Base-by-base conservation (phyloP, 177 flowering plant species). In the Telopea speciosissima region DNA sequence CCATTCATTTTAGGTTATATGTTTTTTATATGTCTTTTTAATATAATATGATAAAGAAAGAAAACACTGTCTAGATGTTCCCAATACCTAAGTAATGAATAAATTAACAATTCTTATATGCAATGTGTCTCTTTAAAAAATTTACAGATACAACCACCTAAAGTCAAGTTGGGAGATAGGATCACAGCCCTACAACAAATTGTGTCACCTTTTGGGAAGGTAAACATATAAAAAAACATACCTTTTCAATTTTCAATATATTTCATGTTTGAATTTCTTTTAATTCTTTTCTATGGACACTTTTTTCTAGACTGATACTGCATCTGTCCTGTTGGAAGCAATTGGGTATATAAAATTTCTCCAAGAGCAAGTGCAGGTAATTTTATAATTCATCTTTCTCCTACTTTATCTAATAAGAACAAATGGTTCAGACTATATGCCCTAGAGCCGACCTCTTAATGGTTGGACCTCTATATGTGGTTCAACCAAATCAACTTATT, bases 191-290 rank as follows among this genome's bases (percentile, higher is more conserved):
- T 90, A 66, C 95, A 90, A 77, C 92, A 90, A 79, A 85, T 90
- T 70, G 95, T 90, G 49, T 87, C 92, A n/a, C 95, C 95, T 28
- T 90, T 85, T 61, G 95, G 95, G 74, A 88, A 88, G 95, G 95
- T 90, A 24, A 49, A 13, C 54, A 49, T 12, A 5, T 12, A 5
- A 49, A 49, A 45, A 49, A 49, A 11, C 14, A 49, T 5, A 49
- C 7, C 14, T 49, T 36, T 36, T 6, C 3, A 36, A 36, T 36
- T 6, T 36, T 5, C 40, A 36, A 36, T 44, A 3, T 1, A 9
- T 49, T 12, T 17, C 19, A 3, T 16, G 17, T 16, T 49, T 49
- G 3, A 13, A 49, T 11, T 49, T 49, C 0, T 49, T 12, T 9
- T 56, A 65, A 22, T 44, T 24, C 26, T 7, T 8, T 13, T 8